Base-by-base conservation (phyloP, 352 stramenopile genomes). In the Pythium folliculosum region DNA sequence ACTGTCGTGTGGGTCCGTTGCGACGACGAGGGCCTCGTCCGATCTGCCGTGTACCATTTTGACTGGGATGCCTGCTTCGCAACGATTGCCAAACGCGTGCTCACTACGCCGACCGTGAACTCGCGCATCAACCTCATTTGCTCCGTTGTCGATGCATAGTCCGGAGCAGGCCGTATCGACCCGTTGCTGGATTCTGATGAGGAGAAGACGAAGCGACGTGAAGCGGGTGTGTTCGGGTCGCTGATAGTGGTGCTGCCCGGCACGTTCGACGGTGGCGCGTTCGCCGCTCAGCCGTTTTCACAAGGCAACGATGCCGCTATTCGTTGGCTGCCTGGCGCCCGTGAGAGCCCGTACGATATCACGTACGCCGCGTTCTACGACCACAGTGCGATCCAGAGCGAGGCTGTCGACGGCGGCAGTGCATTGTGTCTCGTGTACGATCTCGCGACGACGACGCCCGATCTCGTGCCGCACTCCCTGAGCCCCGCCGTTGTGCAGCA, bases 341-440 rank as follows among this genome's bases (percentile, higher is more conserved):
- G 50, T 14, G 16, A 32, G 9, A 65, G n/a, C 16, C n/a, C 47
- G 17, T 65, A 57, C 58, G 30, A 49, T 13, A 8, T 48, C 27
- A 19, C 32, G 21, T 65, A 40, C 48, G 19, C 4, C 7, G 38
- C 27, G 8, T 54, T 54, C 30, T 63, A 63, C 25, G 40, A 63
- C 43, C 10, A 44, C 43, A 21, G 17, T 25, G 14, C 4, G 3
- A 25, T 37, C 19, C n/a, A 35, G 5, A 23, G 23, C 19, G 35
- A 48, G 40, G 30, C 58, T 17, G 45, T 65, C 21, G 37, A 17
- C n/a, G 21, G 12, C 12, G 58, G 58, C 25, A 44, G 9, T 19
- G 27, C 21, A 13, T 19, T 64, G 44, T 45, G 27, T 47, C 43
- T 56, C 48, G 19, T 65, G 30, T 65, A 65, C 48, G 58, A 65